Evolutionary conservation across 2,329 filamentous ascomycete genomes (phyloP).

Genomic region (Trichophyton equinum): DNA sequence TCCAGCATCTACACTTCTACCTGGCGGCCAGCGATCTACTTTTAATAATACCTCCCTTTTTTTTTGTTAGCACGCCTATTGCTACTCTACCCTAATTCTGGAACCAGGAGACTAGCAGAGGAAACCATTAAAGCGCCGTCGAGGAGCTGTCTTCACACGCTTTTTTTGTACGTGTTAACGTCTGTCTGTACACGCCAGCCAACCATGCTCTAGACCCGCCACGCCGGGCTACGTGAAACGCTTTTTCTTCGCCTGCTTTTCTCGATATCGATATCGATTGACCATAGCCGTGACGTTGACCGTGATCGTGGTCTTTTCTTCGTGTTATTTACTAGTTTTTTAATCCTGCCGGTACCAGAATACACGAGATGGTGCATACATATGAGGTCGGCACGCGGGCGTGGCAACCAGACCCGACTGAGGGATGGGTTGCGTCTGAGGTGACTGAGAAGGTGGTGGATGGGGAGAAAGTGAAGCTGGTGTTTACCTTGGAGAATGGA

Average conservation of each 20-base stretch:
- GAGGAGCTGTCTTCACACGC: not conserved
- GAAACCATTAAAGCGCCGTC: not conserved
- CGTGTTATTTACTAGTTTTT: not conserved
- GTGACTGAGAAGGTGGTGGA: slow-evolving; percentile 72
- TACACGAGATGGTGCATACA: slow-evolving; percentile 64
- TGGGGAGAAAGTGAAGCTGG: slow-evolving; percentile 73
- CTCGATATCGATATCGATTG: slow-evolving; percentile 1
- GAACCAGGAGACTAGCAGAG: not conserved
- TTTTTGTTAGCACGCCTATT: not conserved
- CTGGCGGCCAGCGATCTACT: not conserved
- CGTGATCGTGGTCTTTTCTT: not conserved
- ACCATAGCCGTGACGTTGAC: slow-evolving; percentile 4
- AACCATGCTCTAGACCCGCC: slow-evolving; percentile 1
- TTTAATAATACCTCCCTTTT: not conserved
- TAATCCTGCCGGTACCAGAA: not conserved
- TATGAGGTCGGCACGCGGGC: slow-evolving; percentile 95
- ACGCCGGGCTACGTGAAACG: not conserved
- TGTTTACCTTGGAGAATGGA: slow-evolving; percentile 84
- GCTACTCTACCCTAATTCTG: not conserved
- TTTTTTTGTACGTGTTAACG: not conserved
- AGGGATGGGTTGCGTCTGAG: slow-evolving; percentile 96
- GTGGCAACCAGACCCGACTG: slow-evolving; percentile 92
- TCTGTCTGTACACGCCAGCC: no score
- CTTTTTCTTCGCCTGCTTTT: not conserved
- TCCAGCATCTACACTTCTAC: not conserved